Conservation (phyloP, 2,329 filamentous ascomycete genomes). For the Hypoxylon sp. region DNA sequence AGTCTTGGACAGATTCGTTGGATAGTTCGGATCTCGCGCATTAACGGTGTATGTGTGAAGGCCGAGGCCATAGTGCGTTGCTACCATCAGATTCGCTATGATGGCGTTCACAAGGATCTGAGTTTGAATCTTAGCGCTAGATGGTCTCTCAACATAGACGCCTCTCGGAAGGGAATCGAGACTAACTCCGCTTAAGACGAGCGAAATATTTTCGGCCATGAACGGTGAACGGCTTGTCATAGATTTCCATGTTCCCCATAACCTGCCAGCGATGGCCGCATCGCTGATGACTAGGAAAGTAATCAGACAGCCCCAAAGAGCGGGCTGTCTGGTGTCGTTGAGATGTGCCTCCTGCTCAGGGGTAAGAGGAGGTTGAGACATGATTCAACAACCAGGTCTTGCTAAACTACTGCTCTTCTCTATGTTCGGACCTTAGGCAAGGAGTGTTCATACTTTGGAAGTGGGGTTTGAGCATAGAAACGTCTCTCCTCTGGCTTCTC, state of each 20-base stretch:
- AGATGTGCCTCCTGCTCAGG: constrained; percentile 30
- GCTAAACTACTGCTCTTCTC: constrained; percentile 7
- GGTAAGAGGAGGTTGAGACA: constrained; percentile 27
- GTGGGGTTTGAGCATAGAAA: constrained; percentile 6
- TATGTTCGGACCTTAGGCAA: constrained; percentile 2
- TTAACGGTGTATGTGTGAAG: constrained; percentile 44
- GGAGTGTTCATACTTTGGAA: constrained; percentile 1
- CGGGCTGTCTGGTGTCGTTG: constrained; percentile 41
- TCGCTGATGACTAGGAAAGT: constrained; percentile 45
- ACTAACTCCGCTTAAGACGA: constrained; percentile 45
- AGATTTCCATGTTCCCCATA: constrained; percentile 46
- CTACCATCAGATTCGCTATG: constrained; percentile 47
- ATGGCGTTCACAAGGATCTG: constrained; percentile 46
- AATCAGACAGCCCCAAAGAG: constrained; percentile 44
- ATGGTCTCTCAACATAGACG: not conserved
- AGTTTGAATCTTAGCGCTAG: constrained; percentile 9
- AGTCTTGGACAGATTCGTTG: constrained; percentile 43
- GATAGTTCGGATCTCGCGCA: constrained; percentile 39
- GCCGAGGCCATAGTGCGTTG: constrained; percentile 46
- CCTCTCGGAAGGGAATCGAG: constrained; percentile 2
- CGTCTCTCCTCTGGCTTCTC: not conserved
- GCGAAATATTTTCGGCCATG: constrained; percentile 42
- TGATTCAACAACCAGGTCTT: constrained; percentile 17
- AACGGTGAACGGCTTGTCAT: constrained; percentile 37
- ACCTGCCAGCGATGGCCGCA: constrained; percentile 37